These are phyloP conservation scores for Parietichytrium sp. DNA, from an alignment of 108 stramenopile genomes.

Conservation along the genomic window DNA sequence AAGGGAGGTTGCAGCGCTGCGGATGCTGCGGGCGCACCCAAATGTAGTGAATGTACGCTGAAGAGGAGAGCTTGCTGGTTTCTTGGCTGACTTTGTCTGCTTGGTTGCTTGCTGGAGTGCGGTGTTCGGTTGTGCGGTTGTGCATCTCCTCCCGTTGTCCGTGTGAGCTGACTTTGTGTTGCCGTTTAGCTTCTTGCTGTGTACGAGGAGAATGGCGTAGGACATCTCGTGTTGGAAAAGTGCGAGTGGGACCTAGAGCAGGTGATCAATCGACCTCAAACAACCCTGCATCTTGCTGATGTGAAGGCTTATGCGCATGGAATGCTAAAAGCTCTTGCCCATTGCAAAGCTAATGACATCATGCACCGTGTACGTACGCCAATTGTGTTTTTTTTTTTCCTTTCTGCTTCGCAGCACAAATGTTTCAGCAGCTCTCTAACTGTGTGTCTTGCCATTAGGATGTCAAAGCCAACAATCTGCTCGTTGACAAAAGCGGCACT, in stretches of 20 bases:
- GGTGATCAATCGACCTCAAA: not conserved
- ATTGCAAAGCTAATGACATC: not conserved
- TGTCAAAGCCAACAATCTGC: slow-evolving; percentile 7
- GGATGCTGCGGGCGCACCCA: not conserved
- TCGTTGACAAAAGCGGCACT: not conserved
- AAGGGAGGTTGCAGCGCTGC: not conserved
- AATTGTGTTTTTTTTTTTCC: no score
- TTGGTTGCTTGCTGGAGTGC: no score
- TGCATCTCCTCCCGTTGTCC: no score
- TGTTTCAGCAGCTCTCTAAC: no score
- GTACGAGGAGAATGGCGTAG: not conserved
- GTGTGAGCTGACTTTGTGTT: no score
- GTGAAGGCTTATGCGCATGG: slow-evolving; percentile 1
- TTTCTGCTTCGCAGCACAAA: no score
- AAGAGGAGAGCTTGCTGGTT: no score
- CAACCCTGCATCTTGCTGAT: not conserved
- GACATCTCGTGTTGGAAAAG: not conserved
- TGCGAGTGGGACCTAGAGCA: not conserved
- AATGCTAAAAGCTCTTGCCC: not conserved
- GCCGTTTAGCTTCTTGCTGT: not conserved
- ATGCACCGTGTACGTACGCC: no score
- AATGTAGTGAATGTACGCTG: not conserved
- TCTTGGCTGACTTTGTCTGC: no score
- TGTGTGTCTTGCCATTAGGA: no score
- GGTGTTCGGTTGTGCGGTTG: no score